Conservation (phyloP, 805 yeast genomes). For the Clavispora fructus region DNA sequence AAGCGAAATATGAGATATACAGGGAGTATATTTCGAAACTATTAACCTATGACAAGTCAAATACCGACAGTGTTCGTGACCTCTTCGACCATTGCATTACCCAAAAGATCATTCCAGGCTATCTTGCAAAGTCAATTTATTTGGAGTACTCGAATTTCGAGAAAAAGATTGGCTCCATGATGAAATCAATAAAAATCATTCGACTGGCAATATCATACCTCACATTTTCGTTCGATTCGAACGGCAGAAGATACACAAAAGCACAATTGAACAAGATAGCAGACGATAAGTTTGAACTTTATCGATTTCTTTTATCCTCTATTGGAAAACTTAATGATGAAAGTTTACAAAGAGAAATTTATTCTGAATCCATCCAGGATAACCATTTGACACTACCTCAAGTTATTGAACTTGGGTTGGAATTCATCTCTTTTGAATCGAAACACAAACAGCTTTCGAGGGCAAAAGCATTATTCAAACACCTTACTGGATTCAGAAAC, state of each 20-base stretch:
- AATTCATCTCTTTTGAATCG: constrained; percentile 57
- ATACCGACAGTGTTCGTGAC: constrained; percentile 47
- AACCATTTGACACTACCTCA: constrained; percentile 39
- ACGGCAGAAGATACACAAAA: constrained; percentile 4
- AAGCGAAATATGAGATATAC: constrained; percentile 61
- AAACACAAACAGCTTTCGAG: constrained; percentile 48
- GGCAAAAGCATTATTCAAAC: constrained; percentile 58
- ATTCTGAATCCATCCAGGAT: constrained; percentile 38
- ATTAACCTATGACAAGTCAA: constrained; percentile 15
- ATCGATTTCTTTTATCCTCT: constrained; percentile 7
- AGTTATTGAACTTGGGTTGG: constrained; percentile 40
- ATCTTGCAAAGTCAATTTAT: constrained; percentile 45
- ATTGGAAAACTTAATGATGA: constrained; percentile 12
- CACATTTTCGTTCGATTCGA: neutral
- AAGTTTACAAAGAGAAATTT: constrained; percentile 27
- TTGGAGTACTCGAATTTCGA: constrained; percentile 61
- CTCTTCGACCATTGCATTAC: constrained; percentile 64
- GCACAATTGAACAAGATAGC: constrained; percentile 12
- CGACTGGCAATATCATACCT: constrained; percentile 13
- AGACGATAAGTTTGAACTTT: constrained; percentile 21
- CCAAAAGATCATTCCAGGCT: constrained; percentile 35
- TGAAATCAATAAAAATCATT: constrained; percentile 36
- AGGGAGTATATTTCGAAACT: constrained; percentile 56
- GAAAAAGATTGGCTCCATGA: constrained; percentile 44
- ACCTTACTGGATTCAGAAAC: constrained; percentile 18